A percentile compares a stretch with the other conserved stretches of the same genome.
phyloP scores from a whole-genome alignment of 129 eudicot genomes.

The Flaveria trinervia region DNA sequence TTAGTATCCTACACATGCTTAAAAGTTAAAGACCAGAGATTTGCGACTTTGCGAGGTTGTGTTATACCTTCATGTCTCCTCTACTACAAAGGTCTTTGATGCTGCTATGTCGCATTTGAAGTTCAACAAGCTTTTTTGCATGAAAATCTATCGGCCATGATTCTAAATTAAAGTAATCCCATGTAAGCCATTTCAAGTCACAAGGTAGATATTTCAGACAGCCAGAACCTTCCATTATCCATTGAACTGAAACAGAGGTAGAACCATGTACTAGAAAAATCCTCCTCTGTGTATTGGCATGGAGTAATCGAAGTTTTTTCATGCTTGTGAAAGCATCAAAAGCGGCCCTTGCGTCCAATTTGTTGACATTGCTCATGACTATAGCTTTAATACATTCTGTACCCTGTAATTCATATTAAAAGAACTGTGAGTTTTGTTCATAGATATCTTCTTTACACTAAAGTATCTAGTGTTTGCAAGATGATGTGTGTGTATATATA shows the following conservation, averaged over 20 bases:
- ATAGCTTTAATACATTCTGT: constrained; percentile 24
- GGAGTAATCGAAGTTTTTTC: constrained; percentile 30
- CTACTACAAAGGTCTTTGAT: constrained; percentile 11
- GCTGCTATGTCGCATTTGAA: constrained; percentile 23
- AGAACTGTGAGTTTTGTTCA: background rate
- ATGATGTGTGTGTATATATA: background rate
- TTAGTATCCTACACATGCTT: background rate
- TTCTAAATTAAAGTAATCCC: constrained; percentile 12
- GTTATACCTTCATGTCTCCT: constrained; percentile 10
- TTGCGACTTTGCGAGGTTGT: background rate
- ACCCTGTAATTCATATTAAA: constrained; percentile 11
- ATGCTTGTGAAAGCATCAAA: constrained; percentile 22
- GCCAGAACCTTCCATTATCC: constrained; percentile 13
- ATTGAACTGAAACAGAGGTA: constrained; percentile 10
- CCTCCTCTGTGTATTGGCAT: constrained; percentile 17
- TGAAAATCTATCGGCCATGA: constrained; percentile 23
- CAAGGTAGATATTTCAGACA: constrained; percentile 15
- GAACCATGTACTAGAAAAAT: constrained; percentile 24
- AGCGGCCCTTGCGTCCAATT: constrained; percentile 18
- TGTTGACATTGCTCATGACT: constrained; percentile 16
- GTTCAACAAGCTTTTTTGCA: constrained; percentile 25
- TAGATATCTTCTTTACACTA: background rate
- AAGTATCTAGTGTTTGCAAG: too few species aligned
- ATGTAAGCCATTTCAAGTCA: constrained; percentile 32
- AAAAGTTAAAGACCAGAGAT: background rate